Conservation (phyloP, 371 early-diverging fungal species). For the Actinomortierella wolfii region DNA sequence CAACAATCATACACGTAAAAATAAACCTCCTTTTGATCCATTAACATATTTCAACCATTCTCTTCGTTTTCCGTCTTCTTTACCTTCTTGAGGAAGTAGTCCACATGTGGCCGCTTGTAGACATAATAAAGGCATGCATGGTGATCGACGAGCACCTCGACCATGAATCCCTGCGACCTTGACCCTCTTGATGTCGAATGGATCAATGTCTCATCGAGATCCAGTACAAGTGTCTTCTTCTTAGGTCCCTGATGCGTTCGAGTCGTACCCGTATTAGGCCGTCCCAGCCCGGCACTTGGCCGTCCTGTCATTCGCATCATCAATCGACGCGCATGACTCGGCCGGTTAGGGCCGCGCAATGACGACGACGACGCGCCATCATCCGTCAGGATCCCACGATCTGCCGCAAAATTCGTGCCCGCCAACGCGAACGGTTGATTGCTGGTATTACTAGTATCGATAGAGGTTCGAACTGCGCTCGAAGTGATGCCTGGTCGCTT, state of each 20-base stretch:
- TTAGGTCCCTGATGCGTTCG: slow-evolving; percentile 19
- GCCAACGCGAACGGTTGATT: no score
- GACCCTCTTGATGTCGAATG: slow-evolving; percentile 85
- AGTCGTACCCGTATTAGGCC: neutral
- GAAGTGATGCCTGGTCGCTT: no score
- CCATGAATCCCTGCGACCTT: slow-evolving; percentile 71
- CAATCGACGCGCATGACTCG: no score
- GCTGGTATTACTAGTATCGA: no score
- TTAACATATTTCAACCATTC: neutral
- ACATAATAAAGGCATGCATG: slow-evolving; percentile 93
- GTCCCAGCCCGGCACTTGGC: slow-evolving; percentile 33
- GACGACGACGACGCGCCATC: no score
- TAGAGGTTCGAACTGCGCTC: no score
- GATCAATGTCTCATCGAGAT: slow-evolving; percentile 97
- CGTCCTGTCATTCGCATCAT: slow-evolving; percentile 11
- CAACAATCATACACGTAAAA: neutral
- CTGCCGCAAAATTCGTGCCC: no score
- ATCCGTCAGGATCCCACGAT: no score
- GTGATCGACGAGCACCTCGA: slow-evolving; percentile 92
- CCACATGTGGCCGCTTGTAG: slow-evolving; percentile 96
- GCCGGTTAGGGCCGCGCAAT: no score
- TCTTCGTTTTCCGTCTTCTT: slow-evolving; percentile 1
- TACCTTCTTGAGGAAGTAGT: slow-evolving; percentile 89
- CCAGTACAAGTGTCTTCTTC: slow-evolving; percentile 90
- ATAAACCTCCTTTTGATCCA: neutral